phyloP scores from a whole-genome alignment of 495 filamentous ascomycete genomes.

The Aspergillus incahuasiensis region DNA sequence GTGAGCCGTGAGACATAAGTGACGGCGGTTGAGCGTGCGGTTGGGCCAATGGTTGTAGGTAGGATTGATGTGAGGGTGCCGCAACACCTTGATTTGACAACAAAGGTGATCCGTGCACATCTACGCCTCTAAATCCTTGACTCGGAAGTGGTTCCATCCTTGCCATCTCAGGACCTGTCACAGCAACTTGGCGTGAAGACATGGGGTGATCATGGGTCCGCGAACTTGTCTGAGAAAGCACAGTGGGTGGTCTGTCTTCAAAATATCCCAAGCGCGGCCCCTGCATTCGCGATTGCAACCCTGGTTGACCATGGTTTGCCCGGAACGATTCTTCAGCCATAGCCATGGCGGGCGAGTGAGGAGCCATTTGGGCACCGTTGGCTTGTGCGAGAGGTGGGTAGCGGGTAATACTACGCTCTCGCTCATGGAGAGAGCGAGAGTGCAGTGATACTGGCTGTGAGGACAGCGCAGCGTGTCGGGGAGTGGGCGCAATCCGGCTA shows the following conservation, averaged over 20 bases:
- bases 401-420: constrained; percentile 33
- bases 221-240: constrained; percentile 25
- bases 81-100: constrained; percentile 11
- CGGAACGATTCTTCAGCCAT: constrained; percentile 32
- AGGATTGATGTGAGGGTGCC: constrained; percentile 19
- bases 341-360: constrained; percentile 15
- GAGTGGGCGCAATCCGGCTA: constrained; percentile 43
- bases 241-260: constrained; percentile 34
- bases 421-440: constrained; percentile 29
- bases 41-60: constrained; percentile 28
- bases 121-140: constrained; percentile 23
- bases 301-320: constrained; percentile 26
- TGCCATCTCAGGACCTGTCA: constrained; percentile 28
- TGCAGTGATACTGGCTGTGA: constrained; percentile 32
- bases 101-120: constrained; percentile 24
- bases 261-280: constrained; percentile 45
- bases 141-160: constrained; percentile 35
- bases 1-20: constrained; percentile 24
- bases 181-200: constrained; percentile 29
- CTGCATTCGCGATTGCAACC: constrained; percentile 24
- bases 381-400: constrained; percentile 46
- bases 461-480: constrained; percentile 29
- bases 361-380: constrained; percentile 29
- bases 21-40: constrained; percentile 26
- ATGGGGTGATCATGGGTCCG: constrained; percentile 30